Evolutionary conservation across 352 stramenopile genomes (phyloP).

Genomic region (Phytophthora crassamura): DNA sequence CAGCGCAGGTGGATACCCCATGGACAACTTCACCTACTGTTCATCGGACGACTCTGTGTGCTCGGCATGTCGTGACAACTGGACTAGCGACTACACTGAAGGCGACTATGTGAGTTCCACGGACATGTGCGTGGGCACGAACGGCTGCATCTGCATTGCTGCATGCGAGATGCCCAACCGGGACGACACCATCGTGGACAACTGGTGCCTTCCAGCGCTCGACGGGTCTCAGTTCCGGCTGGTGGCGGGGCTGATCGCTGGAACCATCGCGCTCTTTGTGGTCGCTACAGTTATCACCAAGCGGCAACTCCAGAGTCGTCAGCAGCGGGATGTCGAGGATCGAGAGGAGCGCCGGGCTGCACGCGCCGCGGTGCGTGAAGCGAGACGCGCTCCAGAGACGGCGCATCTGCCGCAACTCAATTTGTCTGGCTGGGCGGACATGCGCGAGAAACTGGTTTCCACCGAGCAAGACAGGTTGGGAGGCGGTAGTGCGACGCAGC

Average conservation of each 20-base stretch:
- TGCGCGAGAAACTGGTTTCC: constrained; percentile 56
- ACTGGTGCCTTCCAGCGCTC: constrained; percentile 37
- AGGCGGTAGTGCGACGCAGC: constrained; percentile 5
- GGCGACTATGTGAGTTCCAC: constrained; percentile 18
- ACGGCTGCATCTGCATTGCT: constrained; percentile 53
- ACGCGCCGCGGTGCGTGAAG: constrained; percentile 17
- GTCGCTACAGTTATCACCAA: constrained; percentile 29
- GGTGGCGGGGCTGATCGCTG: constrained; percentile 30
- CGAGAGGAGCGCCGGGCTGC: constrained; percentile 18
- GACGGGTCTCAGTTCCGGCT: constrained; percentile 34
- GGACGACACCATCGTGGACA: constrained; percentile 30
- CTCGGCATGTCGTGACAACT: constrained; percentile 31
- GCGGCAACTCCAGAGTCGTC: constrained; percentile 27
- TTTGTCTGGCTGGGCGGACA: constrained; percentile 56
- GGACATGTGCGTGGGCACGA: constrained; percentile 37
- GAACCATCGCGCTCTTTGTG: constrained; percentile 37
- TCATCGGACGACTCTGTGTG: constrained; percentile 36
- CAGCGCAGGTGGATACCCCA: constrained; percentile 30
- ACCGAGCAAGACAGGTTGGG: constrained; percentile 33
- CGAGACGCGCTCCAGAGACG: constrained; percentile 16
- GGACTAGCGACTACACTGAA: constrained; percentile 23
- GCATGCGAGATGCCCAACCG: constrained; percentile 41
- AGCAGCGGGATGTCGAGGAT: constrained; percentile 16
- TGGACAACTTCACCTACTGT: constrained; percentile 51
- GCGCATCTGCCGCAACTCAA: constrained; percentile 42